These are phyloP conservation scores for Erodium texanum DNA, from an alignment of 441 rosid genomes.

Conservation along the genomic window DNA sequence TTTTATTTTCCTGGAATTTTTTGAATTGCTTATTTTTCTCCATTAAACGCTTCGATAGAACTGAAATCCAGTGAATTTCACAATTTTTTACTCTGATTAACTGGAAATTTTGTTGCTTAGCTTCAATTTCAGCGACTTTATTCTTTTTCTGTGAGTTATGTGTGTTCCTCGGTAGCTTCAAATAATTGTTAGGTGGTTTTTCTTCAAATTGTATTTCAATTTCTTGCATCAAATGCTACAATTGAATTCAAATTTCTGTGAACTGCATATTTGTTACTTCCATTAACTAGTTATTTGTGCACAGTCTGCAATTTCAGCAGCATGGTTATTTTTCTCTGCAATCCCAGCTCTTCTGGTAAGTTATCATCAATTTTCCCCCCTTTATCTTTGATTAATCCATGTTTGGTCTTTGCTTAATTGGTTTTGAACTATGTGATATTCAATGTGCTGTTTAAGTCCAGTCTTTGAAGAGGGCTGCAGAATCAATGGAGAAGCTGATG, in stretches of 20 bases:
- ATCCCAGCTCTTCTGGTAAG: conserved; percentile 72
- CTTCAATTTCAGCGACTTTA: too few relatives aligned
- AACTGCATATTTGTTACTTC: not conserved
- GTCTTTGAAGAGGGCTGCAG: conserved; percentile 82
- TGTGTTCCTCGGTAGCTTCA: not conserved
- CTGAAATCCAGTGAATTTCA: too few relatives aligned
- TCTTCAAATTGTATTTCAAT: not conserved
- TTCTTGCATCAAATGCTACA: not conserved
- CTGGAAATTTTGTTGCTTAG: too few relatives aligned
- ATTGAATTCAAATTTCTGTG: not conserved
- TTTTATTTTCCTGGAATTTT: too few relatives aligned
- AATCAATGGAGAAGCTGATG: conserved; percentile 72
- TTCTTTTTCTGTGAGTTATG: not conserved
- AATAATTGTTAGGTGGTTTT: not conserved
- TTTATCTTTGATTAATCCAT: not conserved
- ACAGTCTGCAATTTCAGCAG: conserved; percentile 68
- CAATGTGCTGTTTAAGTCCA: conserved; percentile 12
- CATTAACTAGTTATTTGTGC: conserved; percentile 16
- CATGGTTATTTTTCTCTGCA: conserved; percentile 76
- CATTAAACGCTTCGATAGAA: too few relatives aligned
- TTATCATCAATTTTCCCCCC: not conserved
- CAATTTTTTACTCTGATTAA: too few relatives aligned
- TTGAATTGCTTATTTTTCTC: too few relatives aligned
- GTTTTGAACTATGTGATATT: not conserved
- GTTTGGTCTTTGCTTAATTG: not conserved